Percentiles rank a stretch among this genome's conserved stretches.
Conservation (phyloP, 306 rosid genomes). For the Sicyos edulis region DNA sequence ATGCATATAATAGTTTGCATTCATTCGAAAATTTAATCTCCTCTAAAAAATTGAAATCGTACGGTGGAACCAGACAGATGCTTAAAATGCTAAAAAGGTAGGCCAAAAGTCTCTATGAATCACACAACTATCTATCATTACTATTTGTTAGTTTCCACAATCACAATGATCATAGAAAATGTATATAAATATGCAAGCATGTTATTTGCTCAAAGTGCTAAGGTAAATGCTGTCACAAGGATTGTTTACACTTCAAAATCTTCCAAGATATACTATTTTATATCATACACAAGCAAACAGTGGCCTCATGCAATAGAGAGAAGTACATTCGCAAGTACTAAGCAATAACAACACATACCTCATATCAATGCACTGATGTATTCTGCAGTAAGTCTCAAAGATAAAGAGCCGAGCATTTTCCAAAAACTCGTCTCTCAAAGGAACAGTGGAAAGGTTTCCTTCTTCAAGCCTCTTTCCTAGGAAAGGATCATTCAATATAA, state of each 20-base stretch:
- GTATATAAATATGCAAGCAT: background rate
- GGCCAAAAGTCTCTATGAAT: too few relatives aligned
- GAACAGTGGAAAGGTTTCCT: constrained; percentile 74
- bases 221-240: background rate
- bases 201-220: background rate
- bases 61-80: too few relatives aligned
- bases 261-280: background rate
- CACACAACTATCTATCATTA: background rate
- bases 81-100: too few relatives aligned
- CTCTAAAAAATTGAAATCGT: too few relatives aligned
- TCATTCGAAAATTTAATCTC: too few relatives aligned
- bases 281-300: background rate
- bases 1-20: too few relatives aligned
- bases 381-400: constrained; percentile 95
- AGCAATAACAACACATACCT: constrained; percentile 35
- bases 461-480: constrained; percentile 92
- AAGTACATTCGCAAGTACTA: background rate
- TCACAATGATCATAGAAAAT: background rate
- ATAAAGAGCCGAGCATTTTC: constrained; percentile 93
- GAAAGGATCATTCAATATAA: constrained; percentile 91
- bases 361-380: constrained; percentile 86
- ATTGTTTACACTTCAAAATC: background rate
- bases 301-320: background rate
- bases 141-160: background rate
- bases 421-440: constrained; percentile 92